These are phyloP conservation scores for Apiotrichum domesticum DNA, from an alignment of 1,284 basidiomycete genomes.

Conservation along the genomic window DNA sequence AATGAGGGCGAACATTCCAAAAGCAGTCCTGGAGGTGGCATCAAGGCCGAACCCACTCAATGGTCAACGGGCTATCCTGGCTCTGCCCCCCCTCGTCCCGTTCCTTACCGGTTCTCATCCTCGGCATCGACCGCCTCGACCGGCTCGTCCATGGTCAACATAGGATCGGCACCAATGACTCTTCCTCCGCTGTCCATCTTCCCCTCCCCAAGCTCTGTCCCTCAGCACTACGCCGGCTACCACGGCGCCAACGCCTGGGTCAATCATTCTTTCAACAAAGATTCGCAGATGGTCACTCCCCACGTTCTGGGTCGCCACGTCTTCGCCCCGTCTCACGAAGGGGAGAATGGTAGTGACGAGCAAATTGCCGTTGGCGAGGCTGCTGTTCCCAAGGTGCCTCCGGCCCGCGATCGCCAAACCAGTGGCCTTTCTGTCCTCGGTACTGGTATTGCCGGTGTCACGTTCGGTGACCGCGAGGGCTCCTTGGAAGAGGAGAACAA, in stretches of 20 bases:
- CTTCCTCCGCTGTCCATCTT: conserved; percentile 25
- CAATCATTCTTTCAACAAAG: conserved; percentile 2
- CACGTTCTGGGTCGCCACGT: conserved; percentile 14
- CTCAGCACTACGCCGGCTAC: conserved; percentile 1
- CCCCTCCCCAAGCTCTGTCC: conserved; percentile 1
- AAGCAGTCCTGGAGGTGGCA: not conserved
- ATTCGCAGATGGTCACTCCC: conserved; percentile 2
- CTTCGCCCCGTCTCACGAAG: not conserved
- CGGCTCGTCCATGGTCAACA: conserved; percentile 22
- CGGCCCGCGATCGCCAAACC: conserved; percentile 13
- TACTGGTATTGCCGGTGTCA: conserved; percentile 38
- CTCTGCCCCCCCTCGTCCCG: not conserved
- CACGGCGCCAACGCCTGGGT: not conserved
- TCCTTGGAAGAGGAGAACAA: conserved; percentile 10
- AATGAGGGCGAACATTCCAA: conserved; percentile 13
- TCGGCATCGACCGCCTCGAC: conserved; percentile 28
- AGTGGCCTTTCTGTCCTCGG: conserved; percentile 31
- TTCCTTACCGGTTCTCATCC: conserved; percentile 18
- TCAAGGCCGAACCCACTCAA: not conserved
- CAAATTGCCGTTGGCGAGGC: conserved; percentile 11
- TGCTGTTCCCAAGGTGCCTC: conserved; percentile 19
- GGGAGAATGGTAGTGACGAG: conserved; percentile 12
- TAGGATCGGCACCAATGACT: conserved; percentile 11
- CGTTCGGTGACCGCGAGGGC: conserved; percentile 21
- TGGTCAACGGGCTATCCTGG: conserved; percentile 10